These are phyloP conservation scores for Candida ovalis DNA, from an alignment of 805 yeast genomes.

Conservation along the genomic window DNA sequence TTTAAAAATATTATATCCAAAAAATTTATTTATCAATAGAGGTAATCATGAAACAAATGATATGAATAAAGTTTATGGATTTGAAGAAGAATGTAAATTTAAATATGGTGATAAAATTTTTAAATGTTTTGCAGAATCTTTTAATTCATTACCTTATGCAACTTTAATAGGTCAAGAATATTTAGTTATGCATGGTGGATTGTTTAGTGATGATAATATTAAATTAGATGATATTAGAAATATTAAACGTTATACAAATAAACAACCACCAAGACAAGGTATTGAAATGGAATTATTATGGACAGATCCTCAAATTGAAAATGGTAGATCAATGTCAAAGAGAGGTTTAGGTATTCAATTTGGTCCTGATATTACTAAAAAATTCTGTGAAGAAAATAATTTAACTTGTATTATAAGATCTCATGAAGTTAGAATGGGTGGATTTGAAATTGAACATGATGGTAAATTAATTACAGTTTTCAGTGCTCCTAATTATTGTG, in stretches of 20 bases:
- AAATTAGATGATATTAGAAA: conserved; percentile 70
- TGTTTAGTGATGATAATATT: conserved; percentile 73
- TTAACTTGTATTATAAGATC: conserved; percentile 83
- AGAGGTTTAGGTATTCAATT: conserved; percentile 96
- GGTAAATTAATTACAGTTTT: conserved; percentile 90
- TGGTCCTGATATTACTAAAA: conserved; percentile 90
- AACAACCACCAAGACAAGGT: conserved; percentile 89
- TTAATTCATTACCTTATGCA: conserved; percentile 82
- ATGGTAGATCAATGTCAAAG: conserved; percentile 83
- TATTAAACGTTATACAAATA: conserved; percentile 58
- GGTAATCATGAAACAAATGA: conserved; percentile 97
- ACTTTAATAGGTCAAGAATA: conserved; percentile 74
- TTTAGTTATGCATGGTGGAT: conserved; percentile 93
- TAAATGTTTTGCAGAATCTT: conserved; percentile 80
- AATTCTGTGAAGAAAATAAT: conserved; percentile 68
- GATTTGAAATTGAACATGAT: conserved; percentile 83
- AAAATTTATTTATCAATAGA: conserved; percentile 69
- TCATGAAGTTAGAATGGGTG: conserved; percentile 92
- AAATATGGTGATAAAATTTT: conserved; percentile 81
- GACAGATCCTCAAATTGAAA: conserved; percentile 87
- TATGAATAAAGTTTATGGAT: conserved; percentile 96
- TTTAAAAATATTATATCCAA: conserved; percentile 74
- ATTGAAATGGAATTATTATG: conserved; percentile 94
- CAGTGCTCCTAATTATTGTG: conserved; percentile 98
- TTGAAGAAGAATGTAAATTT: conserved; percentile 90